phyloP scores from a whole-genome alignment of 2,329 filamentous ascomycete species.

The Diaporthe nobilis region DNA sequence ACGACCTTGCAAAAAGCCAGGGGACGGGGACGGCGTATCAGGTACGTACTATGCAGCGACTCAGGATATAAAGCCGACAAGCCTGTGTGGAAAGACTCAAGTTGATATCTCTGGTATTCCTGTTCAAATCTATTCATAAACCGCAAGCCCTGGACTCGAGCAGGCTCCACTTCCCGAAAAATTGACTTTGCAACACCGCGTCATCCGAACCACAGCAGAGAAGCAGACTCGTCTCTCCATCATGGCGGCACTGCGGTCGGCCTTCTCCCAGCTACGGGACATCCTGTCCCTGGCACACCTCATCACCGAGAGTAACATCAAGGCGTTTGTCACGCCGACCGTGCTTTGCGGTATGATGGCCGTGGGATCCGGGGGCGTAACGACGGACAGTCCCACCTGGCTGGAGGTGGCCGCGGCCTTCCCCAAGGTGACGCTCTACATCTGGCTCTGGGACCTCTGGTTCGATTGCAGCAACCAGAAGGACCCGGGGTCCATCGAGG shows the following conservation, averaged over 20 bases:
- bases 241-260: slow-evolving; percentile 6
- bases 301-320: slow-evolving; percentile 41
- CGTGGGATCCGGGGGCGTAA: slow-evolving; percentile 36
- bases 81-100: background rate
- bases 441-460: slow-evolving; percentile 25
- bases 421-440: slow-evolving; percentile 10
- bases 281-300: slow-evolving; percentile 37
- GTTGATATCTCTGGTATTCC: background rate
- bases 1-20: background rate
- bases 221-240: background rate
- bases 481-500: slow-evolving; percentile 32
- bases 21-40: background rate
- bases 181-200: background rate
- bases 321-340: slow-evolving; percentile 39
- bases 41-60: background rate
- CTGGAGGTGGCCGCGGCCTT: background rate
- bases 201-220: background rate
- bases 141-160: background rate
- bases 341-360: slow-evolving; percentile 39
- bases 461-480: slow-evolving; percentile 39
- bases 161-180: background rate
- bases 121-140: background rate
- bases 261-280: slow-evolving; percentile 7
- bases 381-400: slow-evolving; percentile 31
- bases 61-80: background rate